Percentiles rank a stretch among this genome's conserved stretches.
These are phyloP conservation scores for Phialemoniopsis sp. DNA, from an alignment of 2,329 filamentous ascomycete species.

Conservation along the genomic window DNA sequence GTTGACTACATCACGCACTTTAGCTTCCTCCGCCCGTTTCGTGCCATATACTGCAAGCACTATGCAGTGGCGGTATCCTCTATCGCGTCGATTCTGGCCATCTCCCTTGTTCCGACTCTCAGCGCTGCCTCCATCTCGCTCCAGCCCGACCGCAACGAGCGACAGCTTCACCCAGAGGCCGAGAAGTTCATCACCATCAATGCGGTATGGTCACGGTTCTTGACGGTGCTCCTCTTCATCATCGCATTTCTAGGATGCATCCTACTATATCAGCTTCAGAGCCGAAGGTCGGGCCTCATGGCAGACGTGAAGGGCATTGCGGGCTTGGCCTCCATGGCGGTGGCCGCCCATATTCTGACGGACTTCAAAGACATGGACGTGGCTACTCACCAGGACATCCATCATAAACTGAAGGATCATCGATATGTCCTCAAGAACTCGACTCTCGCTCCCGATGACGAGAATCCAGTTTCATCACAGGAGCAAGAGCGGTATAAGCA, in stretches of 20 bases:
- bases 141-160: constrained; percentile 42
- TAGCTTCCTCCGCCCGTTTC: constrained; percentile 60
- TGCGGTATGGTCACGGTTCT: constrained; percentile 54
- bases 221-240: constrained; percentile 51
- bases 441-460: constrained; percentile 62
- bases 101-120: constrained; percentile 65
- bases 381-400: constrained; percentile 62
- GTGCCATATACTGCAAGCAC: constrained; percentile 58
- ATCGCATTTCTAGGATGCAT: constrained; percentile 54
- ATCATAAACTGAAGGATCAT: constrained; percentile 59
- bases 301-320: constrained; percentile 70
- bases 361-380: constrained; percentile 72
- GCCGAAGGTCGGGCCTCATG: constrained; percentile 60
- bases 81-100: constrained; percentile 58
- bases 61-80: constrained; percentile 67
- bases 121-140: constrained; percentile 60
- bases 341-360: constrained; percentile 66
- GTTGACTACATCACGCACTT: constrained; percentile 70
- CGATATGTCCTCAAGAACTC: constrained; percentile 69
- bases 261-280: constrained; percentile 57
- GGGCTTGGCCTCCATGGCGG: constrained; percentile 71
- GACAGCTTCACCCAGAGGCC: constrained; percentile 32
- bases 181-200: constrained; percentile 54
- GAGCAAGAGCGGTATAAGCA: constrained; percentile 42
- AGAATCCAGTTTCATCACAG: constrained; percentile 32